Evolutionary conservation across 768 basidiomycete species (phyloP).

Genomic region (Tulasnella sp.): DNA sequence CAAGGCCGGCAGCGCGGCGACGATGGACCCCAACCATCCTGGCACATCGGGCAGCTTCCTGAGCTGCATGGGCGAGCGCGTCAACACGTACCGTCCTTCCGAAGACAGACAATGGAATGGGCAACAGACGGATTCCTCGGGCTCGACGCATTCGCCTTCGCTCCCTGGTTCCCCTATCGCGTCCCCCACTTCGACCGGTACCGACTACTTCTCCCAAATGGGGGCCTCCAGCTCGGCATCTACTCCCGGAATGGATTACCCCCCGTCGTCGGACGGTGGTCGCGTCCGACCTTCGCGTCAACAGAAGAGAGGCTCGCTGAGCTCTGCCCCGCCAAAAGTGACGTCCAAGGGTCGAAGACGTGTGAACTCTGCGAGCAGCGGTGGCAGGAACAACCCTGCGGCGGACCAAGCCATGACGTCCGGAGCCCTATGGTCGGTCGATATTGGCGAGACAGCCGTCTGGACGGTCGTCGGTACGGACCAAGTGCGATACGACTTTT

Average conservation of each 20-base stretch:
- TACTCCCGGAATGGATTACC: conserved; percentile 15
- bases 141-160: conserved; percentile 38
- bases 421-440: conserved; percentile 76
- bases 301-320: conserved; percentile 47
- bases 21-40: conserved; percentile 50
- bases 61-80: conserved; percentile 87
- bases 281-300: conserved; percentile 34
- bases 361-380: conserved; percentile 54
- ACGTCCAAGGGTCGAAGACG: conserved; percentile 47
- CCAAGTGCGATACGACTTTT: conserved; percentile 88
- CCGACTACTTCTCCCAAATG: conserved; percentile 13
- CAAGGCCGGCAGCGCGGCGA: conserved; percentile 44
- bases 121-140: conserved; percentile 27
- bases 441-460: conserved; percentile 85
- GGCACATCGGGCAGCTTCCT: conserved; percentile 72
- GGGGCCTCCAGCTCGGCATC: conserved; percentile 26
- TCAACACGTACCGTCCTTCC: conserved; percentile 77
- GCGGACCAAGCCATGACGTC: conserved; percentile 33
- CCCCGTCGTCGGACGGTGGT: conserved; percentile 65
- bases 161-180: conserved; percentile 60
- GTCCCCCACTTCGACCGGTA: conserved; percentile 37
- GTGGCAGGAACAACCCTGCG: conserved; percentile 41
- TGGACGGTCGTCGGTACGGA: conserved; percentile 96
- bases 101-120: conserved; percentile 70
- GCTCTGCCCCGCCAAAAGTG: conserved; percentile 42